phyloP scores from a whole-genome alignment of 2,329 filamentous ascomycete genomes.

The Tolypocladium endophyticum region DNA sequence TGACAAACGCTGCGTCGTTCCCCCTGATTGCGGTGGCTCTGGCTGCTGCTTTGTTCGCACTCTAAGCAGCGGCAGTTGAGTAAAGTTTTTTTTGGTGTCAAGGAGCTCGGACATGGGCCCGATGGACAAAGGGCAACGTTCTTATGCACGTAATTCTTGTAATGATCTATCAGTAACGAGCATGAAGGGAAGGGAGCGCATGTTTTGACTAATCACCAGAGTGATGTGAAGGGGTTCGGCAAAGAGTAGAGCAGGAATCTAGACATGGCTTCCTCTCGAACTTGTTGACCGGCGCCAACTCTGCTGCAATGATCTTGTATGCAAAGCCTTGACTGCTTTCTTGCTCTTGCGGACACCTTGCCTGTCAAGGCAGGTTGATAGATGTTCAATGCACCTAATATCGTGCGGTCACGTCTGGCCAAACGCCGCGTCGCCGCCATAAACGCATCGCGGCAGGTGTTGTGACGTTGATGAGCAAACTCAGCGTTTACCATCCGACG shows the following conservation, averaged over 20 bases:
- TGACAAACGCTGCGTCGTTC: neutral
- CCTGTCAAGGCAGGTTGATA: neutral
- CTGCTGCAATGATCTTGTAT: neutral
- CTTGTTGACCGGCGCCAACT: neutral
- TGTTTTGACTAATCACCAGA: too few species aligned
- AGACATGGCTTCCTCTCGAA: neutral
- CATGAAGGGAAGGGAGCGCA: neutral
- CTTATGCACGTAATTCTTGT: neutral
- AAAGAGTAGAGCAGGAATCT: neutral
- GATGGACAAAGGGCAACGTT: neutral
- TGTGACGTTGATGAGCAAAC: neutral
- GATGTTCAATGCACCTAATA: too few species aligned
- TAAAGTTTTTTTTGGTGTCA: neutral
- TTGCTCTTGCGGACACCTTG: neutral
- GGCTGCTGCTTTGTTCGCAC: neutral
- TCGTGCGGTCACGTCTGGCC: neutral
- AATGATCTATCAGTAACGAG: neutral
- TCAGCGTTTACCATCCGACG: neutral
- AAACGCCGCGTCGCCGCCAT: neutral
- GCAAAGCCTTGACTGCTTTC: neutral
- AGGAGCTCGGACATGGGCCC: neutral
- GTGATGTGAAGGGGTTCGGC: neutral
- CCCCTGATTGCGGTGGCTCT: neutral
- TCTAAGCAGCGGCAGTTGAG: neutral
- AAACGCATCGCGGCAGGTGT: neutral